These are phyloP conservation scores for Ogataea nitratoaversa DNA, from an alignment of 805 yeast genomes.

Conservation along the genomic window DNA sequence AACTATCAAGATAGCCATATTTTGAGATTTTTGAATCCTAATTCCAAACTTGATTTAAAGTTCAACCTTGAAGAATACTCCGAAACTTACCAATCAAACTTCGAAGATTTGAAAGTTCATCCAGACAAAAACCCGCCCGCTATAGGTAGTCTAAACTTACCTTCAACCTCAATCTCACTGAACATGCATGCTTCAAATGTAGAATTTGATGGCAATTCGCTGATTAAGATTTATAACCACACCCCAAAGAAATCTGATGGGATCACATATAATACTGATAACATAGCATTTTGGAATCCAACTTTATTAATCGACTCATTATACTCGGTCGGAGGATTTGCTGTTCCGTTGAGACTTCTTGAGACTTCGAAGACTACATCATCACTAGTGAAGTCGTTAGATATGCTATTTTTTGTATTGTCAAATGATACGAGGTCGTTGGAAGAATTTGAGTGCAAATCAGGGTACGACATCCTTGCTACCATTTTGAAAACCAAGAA, in stretches of 20 bases:
- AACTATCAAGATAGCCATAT: conserved; percentile 36
- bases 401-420: conserved; percentile 40
- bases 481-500: conserved; percentile 49
- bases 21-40: conserved; percentile 36
- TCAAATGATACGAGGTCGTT: conserved; percentile 46
- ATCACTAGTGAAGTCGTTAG: conserved; percentile 32
- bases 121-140: background rate
- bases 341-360: conserved; percentile 40
- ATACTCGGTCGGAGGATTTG: conserved; percentile 49
- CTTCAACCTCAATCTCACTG: conserved; percentile 9
- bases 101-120: background rate
- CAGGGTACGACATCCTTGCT: conserved; percentile 58
- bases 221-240: background rate
- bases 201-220: background rate
- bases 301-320: conserved; percentile 16
- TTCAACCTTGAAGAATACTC: conserved; percentile 17
- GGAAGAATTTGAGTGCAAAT: conserved; percentile 54
- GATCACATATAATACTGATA: background rate
- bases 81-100: conserved; percentile 7
- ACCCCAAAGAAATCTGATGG: background rate
- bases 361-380: conserved; percentile 39
- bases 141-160: background rate
- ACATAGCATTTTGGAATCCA: conserved; percentile 16
- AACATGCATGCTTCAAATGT: conserved; percentile 20
- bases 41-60: conserved; percentile 24